Evolutionary conservation across 2,329 filamentous ascomycete genomes (phyloP).

Genomic region (Balansia obtecta): DNA sequence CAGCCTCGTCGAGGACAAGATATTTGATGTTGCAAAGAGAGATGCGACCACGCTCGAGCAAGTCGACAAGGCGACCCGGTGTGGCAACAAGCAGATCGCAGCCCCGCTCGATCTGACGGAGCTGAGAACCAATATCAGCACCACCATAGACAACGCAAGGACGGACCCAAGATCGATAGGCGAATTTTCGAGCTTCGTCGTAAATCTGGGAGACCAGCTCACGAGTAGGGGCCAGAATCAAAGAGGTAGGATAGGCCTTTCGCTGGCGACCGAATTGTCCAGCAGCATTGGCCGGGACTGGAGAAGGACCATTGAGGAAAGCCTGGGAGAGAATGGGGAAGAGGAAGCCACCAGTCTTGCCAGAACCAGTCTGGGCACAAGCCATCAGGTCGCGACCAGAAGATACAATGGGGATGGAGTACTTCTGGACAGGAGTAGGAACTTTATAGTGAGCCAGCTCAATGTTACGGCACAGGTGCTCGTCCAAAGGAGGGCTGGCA

Average conservation of each 20-base stretch:
- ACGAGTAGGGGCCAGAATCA: constrained; percentile 93
- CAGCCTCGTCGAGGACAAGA: constrained; percentile 94
- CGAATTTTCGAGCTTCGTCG: constrained; percentile 94
- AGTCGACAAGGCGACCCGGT: constrained; percentile 89
- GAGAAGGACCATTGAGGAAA: constrained; percentile 75
- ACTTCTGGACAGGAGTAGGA: constrained; percentile 96
- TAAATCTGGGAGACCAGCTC: constrained; percentile 98
- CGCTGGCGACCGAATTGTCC: constrained; percentile 82
- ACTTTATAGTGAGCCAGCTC: constrained; percentile 88
- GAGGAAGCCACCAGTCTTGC: constrained; percentile 98
- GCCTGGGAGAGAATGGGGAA: constrained; percentile 99
- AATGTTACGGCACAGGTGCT: constrained; percentile 89
- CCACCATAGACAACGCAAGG: constrained; percentile 98
- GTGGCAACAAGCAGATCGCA: constrained; percentile 96
- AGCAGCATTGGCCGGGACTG: constrained; percentile 47
- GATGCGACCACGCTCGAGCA: constrained; percentile 97
- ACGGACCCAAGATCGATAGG: constrained; percentile 97
- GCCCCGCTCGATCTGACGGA: constrained; percentile 93
- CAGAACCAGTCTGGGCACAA: constrained; percentile 98
- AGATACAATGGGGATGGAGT: constrained; percentile 98
- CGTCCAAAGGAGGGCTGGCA: constrained; percentile 88
- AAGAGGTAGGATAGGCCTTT: constrained; percentile 92
- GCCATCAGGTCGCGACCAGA: constrained; percentile 96
- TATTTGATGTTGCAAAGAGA: constrained; percentile 99
- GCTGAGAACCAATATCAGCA: constrained; percentile 95